Base-by-base conservation (phyloP, 2,329 filamentous ascomycete species). In the Microdochium bolleyi region DNA sequence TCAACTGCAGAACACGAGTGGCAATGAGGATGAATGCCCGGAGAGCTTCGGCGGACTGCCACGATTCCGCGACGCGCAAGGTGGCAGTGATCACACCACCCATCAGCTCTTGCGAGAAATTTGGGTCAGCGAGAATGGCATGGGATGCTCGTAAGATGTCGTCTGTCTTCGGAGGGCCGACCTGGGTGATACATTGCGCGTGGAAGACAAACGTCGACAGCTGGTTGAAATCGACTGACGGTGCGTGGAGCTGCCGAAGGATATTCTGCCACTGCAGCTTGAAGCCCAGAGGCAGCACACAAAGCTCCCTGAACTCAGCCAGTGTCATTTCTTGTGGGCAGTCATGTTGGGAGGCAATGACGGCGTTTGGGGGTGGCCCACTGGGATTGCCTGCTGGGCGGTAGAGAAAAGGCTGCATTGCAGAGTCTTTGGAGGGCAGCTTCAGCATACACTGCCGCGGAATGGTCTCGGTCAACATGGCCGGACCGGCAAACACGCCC, bases 231-330 rank as follows among this genome's bases (percentile, higher is more conserved):
- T 81, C 74, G 0, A 86, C 51, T 1, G 67, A 67, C 0, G 76
- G 73, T 1, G 68, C 65, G 0, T 65, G 62, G 2, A 86, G 62
- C 57, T 84, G 75, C 1, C 69, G 59, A 0, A 82, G 60, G 2
- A 86, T 74, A 51, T 83, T 85, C 9, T 69, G 59, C 76, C 80
- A 85, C 50, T 81, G 77, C 9, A 83, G 63, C 1, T 63, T 59
- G 19, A 69, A 54, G 0, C 80, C 80, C 1, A 75, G 60, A 0
- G 76, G 71, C 2, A 85, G 56, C 0, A 72, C 60, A 0, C 70
- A 68, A n/a, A 84, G 72, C 0, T 73, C 68, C 50, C 78, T 76
- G 60, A 74, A 85, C 51, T 87, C 80, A 0, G 76, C 73, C 0
- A 81, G 54, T 0, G 74, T 69, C 52, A 87, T 66, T 22, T 73